Conservation (phyloP, 2,329 filamentous ascomycete genomes). For the Fusarium domesticum region DNA sequence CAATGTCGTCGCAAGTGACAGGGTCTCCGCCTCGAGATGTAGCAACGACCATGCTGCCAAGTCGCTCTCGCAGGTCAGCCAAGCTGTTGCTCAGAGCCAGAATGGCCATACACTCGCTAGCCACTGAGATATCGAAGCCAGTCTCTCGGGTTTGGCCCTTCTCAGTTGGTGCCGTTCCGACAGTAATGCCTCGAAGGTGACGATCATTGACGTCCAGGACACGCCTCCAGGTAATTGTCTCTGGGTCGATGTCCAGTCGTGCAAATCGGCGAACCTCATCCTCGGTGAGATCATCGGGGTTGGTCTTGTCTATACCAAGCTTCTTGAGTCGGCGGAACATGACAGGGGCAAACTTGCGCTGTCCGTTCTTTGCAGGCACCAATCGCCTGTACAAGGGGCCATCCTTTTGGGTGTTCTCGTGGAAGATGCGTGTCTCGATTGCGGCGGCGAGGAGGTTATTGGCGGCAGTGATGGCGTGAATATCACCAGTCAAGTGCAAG, state of each 20-base stretch:
- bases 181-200: conserved; percentile 82
- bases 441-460: conserved; percentile 96
- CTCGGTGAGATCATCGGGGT: conserved; percentile 84
- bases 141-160: conserved; percentile 86
- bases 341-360: conserved; percentile 79
- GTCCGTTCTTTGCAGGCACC: conserved; percentile 86
- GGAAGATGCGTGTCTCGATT: conserved; percentile 97
- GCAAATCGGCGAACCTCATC: conserved; percentile 88
- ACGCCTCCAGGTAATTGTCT: conserved; percentile 95
- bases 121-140: conserved; percentile 96
- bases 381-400: conserved; percentile 81
- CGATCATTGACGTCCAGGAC: conserved; percentile 97
- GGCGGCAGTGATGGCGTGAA: conserved; percentile 93
- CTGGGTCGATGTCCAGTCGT: conserved; percentile 92
- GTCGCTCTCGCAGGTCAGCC: conserved; percentile 83
- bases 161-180: conserved; percentile 86
- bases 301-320: conserved; percentile 91
- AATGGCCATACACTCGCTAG: conserved; percentile 97
- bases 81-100: conserved; percentile 88
- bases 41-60: conserved; percentile 94
- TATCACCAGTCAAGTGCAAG: conserved; percentile 93
- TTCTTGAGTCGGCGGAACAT: conserved; percentile 95
- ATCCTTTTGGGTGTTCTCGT: conserved; percentile 93
- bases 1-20: conserved; percentile 93
- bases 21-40: conserved; percentile 82